phyloP scores from a whole-genome alignment of 1,139 yeast genomes.

The Nakaseomyces delphensis region DNA sequence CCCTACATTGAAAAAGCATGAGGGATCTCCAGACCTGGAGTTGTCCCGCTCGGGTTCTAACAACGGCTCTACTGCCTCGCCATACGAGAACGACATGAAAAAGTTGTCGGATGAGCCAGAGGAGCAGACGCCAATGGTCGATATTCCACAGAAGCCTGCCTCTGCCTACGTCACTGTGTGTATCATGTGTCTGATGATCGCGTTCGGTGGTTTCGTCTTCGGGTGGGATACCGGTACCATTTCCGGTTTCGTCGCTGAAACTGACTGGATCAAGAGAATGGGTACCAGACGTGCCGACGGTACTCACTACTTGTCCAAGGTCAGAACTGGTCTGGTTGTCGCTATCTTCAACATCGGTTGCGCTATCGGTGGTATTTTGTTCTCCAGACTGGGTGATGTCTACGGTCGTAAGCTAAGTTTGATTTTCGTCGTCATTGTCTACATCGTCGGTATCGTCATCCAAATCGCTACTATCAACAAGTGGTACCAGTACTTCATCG shows the following conservation, averaged over 20 bases:
- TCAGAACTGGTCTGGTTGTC: slow-evolving; percentile 55
- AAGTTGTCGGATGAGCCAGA: slow-evolving; percentile 12
- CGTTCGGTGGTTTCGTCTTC: slow-evolving; percentile 61
- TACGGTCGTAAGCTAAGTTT: slow-evolving; percentile 57
- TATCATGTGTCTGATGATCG: slow-evolving; percentile 39
- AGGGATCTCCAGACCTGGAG: slow-evolving; percentile 13
- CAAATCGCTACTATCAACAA: slow-evolving; percentile 48
- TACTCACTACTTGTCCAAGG: slow-evolving; percentile 39
- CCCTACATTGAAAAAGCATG: slow-evolving; percentile 1
- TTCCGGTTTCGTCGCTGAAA: slow-evolving; percentile 68
- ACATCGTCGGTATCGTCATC: slow-evolving; percentile 54
- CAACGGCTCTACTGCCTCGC: slow-evolving; percentile 18
- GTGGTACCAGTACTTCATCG: slow-evolving; percentile 52
- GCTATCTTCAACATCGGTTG: slow-evolving; percentile 67
- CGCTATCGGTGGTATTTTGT: slow-evolving; percentile 55
- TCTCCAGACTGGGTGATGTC: slow-evolving; percentile 47
- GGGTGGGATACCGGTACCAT: slow-evolving; percentile 80
- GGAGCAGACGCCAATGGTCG: slow-evolving; percentile 12
- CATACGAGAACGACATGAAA: slow-evolving; percentile 17
- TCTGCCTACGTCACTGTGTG: slow-evolving; percentile 41
- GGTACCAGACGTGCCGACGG: slow-evolving; percentile 33
- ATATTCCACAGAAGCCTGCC: slow-evolving; percentile 38
- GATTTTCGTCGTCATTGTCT: slow-evolving; percentile 46
- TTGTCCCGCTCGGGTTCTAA: slow-evolving; percentile 16
- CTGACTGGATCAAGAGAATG: slow-evolving; percentile 48